A percentile compares a stretch with the other conserved stretches of the same genome.
Conservation (phyloP, 805 yeast species). For the Hanseniaspora occidentalis region DNA sequence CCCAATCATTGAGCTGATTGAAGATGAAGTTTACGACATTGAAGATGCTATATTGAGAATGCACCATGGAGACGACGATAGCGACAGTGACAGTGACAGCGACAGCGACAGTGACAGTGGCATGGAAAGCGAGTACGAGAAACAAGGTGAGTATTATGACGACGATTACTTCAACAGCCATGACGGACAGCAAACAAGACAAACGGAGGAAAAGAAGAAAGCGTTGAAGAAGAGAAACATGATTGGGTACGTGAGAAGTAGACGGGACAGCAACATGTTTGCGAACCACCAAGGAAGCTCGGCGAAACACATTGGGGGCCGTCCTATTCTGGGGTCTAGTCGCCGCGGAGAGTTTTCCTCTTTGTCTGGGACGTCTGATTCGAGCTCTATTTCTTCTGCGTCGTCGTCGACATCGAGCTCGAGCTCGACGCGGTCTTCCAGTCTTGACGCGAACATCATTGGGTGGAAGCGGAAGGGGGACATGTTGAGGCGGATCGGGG, state of each 20-base stretch:
- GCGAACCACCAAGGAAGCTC: not conserved
- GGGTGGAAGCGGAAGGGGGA: slow-evolving; percentile 91
- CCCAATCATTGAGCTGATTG: slow-evolving; percentile 89
- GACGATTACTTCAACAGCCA: not conserved
- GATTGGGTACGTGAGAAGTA: slow-evolving; percentile 1
- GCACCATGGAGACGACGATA: slow-evolving; percentile 53
- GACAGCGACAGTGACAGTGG: slow-evolving; percentile 14
- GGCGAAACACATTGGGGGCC: not conserved
- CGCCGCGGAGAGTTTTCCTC: not conserved
- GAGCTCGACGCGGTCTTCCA: slow-evolving; percentile 18
- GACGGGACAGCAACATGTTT: not conserved
- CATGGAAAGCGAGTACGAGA: slow-evolving; percentile 3
- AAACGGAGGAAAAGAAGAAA: slow-evolving; percentile 12
- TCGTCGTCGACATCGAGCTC: slow-evolving; percentile 13
- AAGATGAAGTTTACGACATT: slow-evolving; percentile 86
- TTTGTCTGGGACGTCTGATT: too few species aligned
- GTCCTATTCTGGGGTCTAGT: too few species aligned
- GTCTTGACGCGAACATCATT: slow-evolving; percentile 30
- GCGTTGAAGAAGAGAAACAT: not conserved
- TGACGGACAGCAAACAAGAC: slow-evolving; percentile 13
- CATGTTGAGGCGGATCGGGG: slow-evolving; percentile 90
- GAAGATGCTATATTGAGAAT: slow-evolving; percentile 82
- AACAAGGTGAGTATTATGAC: slow-evolving; percentile 2
- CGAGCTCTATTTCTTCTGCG: not conserved
- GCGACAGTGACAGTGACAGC: slow-evolving; percentile 21